Evolutionary conservation across 2,329 filamentous ascomycete genomes (phyloP), one percentile per base, ranked within the genome.

Genomic region (Fusarium sp.): DNA sequence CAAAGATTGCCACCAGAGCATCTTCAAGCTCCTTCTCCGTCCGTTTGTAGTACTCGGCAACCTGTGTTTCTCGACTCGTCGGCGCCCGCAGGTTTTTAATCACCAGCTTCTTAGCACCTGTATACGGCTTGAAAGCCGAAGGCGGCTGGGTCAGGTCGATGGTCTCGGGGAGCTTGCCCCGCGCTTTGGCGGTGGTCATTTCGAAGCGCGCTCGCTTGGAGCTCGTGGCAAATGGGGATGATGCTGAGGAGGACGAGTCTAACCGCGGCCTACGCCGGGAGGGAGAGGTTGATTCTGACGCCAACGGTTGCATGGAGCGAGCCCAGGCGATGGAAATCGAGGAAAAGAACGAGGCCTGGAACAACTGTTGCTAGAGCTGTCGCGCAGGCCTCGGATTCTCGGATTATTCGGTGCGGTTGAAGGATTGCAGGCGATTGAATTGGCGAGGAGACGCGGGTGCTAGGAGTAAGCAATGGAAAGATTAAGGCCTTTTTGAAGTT

Each of bases 51-150:
- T 97, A 98, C 67, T 88, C 85, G 65, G 92, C 89, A 20, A 92
- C 87, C 71, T 93, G 88, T 55, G 87, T 83, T 52, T 80, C 75
- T 39, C 79, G 76, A 59, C 86, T 84, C n/a, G 86, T 81, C 19
- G 84, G 84, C 2, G 87, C 85, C 61, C 91, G 89, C 67, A 97
- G 86, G 77, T 97, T 98, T 86, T 97, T 97, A 73, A 99, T 92
- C n/a, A 95, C 87, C 45, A 99, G 86, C 79, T 91, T 94, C 83
- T 91, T 94, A 20, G 93, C 90, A 32, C 93, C 94, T 13, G 86
- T 84, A 73, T 92, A 89, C 14, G 93, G 90, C 71, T 91, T 92
- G 75, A 94, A 92, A 50, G 81, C 79, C 33, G 79, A 77, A 20
- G 78, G 75, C 24, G 63, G 68, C 60, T 73, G 71, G 43, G 77